These are phyloP conservation scores for Flaveria trinervia DNA, from an alignment of 129 eudicot species.

Conservation along the genomic window DNA sequence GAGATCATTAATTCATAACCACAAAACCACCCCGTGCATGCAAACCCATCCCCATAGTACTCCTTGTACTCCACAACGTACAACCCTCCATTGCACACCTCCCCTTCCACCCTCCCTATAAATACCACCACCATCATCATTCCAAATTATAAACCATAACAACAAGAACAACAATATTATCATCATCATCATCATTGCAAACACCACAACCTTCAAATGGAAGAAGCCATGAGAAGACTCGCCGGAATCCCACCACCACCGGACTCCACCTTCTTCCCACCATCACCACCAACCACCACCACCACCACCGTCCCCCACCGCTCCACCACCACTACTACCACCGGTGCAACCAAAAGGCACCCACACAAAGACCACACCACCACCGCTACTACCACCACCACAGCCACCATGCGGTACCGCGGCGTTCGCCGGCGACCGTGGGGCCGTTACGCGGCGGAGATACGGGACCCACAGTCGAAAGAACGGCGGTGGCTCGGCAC, in stretches of 20 bases:
- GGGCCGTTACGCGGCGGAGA: conserved; percentile 93
- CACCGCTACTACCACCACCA: background rate
- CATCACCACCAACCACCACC: conserved; percentile 3
- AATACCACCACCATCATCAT: conserved; percentile 15
- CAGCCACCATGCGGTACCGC: conserved; percentile 48
- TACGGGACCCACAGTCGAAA: conserved; percentile 77
- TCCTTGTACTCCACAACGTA: conserved; percentile 21
- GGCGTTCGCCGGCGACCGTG: conserved; percentile 95
- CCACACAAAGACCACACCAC: conserved; percentile 35
- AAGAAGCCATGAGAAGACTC: conserved; percentile 62
- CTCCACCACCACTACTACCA: conserved; percentile 7
- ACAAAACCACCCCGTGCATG: conserved; percentile 26
- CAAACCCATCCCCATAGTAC: conserved; percentile 5
- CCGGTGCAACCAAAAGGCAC: conserved; percentile 40
- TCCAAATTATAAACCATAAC: no score
- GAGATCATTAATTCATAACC: no score
- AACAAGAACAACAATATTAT: no score
- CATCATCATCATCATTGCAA: background rate
- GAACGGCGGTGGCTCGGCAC: conserved; percentile 93
- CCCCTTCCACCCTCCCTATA: conserved; percentile 19
- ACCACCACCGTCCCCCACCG: conserved; percentile 22
- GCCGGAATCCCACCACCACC: conserved; percentile 43
- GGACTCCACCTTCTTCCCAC: conserved; percentile 28
- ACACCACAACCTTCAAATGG: conserved; percentile 36
- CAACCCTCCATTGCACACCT: conserved; percentile 22